Evolutionary conservation across 305 asterid genomes (phyloP).

Genomic region (Fraxinus paxiana): DNA sequence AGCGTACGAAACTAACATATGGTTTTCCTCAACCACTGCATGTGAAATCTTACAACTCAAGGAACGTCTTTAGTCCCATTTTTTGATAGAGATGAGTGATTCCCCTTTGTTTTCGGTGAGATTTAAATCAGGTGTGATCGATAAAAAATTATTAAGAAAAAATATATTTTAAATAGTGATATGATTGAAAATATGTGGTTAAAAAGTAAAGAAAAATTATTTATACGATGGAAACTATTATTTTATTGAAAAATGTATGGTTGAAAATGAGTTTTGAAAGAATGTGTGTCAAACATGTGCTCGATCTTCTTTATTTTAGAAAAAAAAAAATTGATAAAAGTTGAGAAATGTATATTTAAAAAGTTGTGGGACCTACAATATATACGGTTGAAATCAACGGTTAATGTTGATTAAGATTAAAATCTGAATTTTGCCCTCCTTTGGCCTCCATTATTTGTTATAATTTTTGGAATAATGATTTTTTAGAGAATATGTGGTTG

Average conservation of each 20-base stretch:
- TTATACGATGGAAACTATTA: no score
- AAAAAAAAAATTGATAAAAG: no score
- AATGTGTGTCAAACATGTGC: no score
- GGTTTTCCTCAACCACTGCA: conserved; percentile 24
- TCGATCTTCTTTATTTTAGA: no score
- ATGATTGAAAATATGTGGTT: no score
- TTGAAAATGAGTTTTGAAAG: no score
- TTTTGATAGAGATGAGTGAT: background rate
- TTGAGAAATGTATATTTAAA: background rate
- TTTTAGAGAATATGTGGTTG: background rate
- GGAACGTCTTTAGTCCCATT: conserved; percentile 15
- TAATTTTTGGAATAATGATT: background rate
- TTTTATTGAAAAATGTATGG: no score
- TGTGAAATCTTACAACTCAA: conserved; percentile 33
- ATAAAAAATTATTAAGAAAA: no score
- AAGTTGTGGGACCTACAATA: background rate
- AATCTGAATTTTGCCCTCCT: no score
- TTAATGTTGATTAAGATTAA: background rate
- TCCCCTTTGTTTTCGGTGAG: background rate
- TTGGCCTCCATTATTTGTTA: background rate
- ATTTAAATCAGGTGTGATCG: background rate
- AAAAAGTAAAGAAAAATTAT: no score
- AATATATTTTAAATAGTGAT: no score
- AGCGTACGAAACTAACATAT: conserved; percentile 2
- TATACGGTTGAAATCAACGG: background rate